Evolutionary conservation across 2,329 filamentous ascomycete species (phyloP).

Genomic region (Neocucurbitaria cava): DNA sequence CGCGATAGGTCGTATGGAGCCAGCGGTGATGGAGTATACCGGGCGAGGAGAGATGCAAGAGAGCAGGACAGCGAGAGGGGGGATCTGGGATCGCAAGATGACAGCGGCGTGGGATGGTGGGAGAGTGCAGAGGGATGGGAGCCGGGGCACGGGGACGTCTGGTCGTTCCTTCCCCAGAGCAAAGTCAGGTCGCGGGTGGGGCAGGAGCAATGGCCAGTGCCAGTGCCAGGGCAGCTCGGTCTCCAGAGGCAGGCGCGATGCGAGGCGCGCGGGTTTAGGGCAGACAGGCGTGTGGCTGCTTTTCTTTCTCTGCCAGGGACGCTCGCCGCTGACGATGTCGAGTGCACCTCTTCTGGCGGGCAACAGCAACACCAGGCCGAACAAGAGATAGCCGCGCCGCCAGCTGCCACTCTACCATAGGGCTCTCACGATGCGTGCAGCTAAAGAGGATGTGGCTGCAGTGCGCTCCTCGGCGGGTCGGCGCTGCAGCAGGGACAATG

Average conservation of each 20-base stretch:
- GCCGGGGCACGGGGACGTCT: slow-evolving; percentile 6
- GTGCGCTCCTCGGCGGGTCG: slow-evolving; percentile 23
- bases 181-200: slow-evolving; percentile 31
- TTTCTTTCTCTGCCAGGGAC: slow-evolving; percentile 6
- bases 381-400: slow-evolving; percentile 34
- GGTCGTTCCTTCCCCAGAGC: slow-evolving; percentile 21
- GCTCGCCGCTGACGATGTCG: slow-evolving; percentile 19
- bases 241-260: slow-evolving; percentile 27
- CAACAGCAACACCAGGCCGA: slow-evolving; percentile 37
- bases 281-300: not conserved
- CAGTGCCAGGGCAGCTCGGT: slow-evolving; percentile 25
- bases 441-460: slow-evolving; percentile 46
- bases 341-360: slow-evolving; percentile 25
- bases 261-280: not conserved
- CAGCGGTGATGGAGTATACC: slow-evolving; percentile 7
- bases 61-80: slow-evolving; percentile 12
- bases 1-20: slow-evolving; percentile 6
- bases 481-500: slow-evolving; percentile 22
- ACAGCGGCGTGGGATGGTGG: slow-evolving; percentile 24
- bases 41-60: not conserved
- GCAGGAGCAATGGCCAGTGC: slow-evolving; percentile 21
- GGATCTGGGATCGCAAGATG: slow-evolving; percentile 15
- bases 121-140: slow-evolving; percentile 12
- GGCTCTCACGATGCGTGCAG: slow-evolving; percentile 25
- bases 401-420: slow-evolving; percentile 28